Evolutionary conservation across 495 filamentous ascomycete species (phyloP).

Genomic region (Lasiosphaeris hirsuta): DNA sequence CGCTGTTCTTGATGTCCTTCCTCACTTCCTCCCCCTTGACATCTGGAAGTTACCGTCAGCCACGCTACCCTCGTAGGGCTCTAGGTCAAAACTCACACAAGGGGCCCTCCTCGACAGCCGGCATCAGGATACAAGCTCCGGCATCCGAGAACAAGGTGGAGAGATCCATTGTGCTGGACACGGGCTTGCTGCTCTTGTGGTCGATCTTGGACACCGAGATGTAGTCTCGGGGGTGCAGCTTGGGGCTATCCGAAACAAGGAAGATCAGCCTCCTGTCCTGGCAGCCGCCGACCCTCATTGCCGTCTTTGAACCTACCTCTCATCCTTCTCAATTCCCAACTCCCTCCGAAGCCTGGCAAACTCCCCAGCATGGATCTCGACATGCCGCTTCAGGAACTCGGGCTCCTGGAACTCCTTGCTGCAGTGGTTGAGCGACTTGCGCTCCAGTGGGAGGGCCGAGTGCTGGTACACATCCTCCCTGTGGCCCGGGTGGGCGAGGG

Average conservation of each 20-base stretch:
- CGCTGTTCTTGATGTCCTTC: constrained; percentile 50
- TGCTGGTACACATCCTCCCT: constrained; percentile 24
- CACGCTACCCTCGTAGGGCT: background rate
- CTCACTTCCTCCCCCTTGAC: constrained; percentile 47
- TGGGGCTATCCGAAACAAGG: constrained; percentile 8
- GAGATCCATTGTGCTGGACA: constrained; percentile 46
- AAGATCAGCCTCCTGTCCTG: background rate
- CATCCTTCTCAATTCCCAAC: constrained; percentile 18
- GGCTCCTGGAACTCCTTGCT: constrained; percentile 22
- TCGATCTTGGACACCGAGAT: constrained; percentile 28
- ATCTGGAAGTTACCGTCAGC: constrained; percentile 24
- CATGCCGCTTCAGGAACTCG: constrained; percentile 29
- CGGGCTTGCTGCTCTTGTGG: constrained; percentile 58
- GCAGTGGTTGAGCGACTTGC: constrained; percentile 33
- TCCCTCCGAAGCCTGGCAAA: constrained; percentile 20
- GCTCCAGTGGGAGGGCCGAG: constrained; percentile 26
- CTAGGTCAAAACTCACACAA: constrained; percentile 42
- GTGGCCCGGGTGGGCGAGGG: constrained; percentile 29
- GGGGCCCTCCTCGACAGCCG: constrained; percentile 55
- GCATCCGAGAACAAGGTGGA: constrained; percentile 50
- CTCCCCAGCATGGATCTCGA: constrained; percentile 30
- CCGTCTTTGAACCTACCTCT: constrained; percentile 5
- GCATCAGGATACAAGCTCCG: constrained; percentile 54
- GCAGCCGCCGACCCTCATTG: background rate
- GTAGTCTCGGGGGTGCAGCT: constrained; percentile 28